Percentiles rank a stretch among this genome's conserved stretches.
These are phyloP conservation scores for Geotrichum klebahnii DNA, from an alignment of 1,139 yeast species.

Conservation along the genomic window DNA sequence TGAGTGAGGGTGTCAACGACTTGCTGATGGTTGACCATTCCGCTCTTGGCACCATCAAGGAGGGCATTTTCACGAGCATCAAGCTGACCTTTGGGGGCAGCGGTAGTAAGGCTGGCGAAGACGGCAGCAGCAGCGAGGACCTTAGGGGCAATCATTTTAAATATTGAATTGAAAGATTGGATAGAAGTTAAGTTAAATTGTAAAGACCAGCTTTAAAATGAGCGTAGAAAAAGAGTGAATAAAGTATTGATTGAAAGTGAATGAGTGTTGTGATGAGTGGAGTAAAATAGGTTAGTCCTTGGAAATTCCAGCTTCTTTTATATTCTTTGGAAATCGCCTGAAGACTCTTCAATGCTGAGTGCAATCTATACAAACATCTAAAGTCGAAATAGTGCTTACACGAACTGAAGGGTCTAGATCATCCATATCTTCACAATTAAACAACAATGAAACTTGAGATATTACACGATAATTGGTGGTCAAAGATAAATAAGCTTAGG, in stretches of 20 bases:
- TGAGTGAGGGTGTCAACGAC: constrained; percentile 24
- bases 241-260: too few relatives aligned
- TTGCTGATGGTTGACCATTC: constrained; percentile 26
- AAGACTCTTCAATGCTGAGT: too few relatives aligned
- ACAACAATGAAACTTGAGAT: too few relatives aligned
- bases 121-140: constrained; percentile 6
- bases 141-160: constrained; percentile 13
- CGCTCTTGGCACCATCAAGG: constrained; percentile 21
- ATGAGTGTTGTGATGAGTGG: constrained; percentile 8
- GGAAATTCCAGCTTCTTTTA: too few relatives aligned
- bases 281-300: too few relatives aligned
- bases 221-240: constrained; percentile 3
- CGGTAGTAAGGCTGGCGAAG: constrained; percentile 7
- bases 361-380: too few relatives aligned
- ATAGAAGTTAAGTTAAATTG: not conserved
- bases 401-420: too few relatives aligned
- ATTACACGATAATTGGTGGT: too few relatives aligned
- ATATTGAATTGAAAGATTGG: constrained; percentile 2
- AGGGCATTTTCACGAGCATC: constrained; percentile 4
- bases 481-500: too few relatives aligned
- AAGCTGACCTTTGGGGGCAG: constrained; percentile 10
- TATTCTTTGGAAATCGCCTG: too few relatives aligned
- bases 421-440: too few relatives aligned
- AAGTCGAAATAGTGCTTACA: too few relatives aligned
- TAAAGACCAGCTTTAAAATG: not conserved